Evolutionary conservation across 192 early-diverging fungal genomes (phyloP).

Genomic region (Rhizoclosmatium sp.): DNA sequence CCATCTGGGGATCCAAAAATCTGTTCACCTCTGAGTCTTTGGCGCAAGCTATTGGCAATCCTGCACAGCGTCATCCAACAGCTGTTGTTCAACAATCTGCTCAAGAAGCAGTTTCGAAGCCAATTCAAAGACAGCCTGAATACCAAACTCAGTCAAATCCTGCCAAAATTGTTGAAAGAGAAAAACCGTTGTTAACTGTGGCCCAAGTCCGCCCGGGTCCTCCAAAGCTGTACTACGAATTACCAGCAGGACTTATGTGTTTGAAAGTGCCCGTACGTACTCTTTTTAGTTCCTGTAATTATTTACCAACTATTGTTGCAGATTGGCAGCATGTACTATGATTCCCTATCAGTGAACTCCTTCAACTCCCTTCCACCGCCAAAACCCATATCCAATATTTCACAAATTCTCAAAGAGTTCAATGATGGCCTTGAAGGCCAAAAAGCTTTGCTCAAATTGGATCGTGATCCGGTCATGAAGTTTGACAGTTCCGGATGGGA

Average conservation of each 20-base stretch:
- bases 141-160: background rate
- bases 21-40: background rate
- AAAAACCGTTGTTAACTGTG: background rate
- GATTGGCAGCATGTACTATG: conserved; percentile 8
- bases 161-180: background rate
- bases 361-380: conserved; percentile 5
- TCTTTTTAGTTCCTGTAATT: background rate
- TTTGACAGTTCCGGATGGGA: background rate
- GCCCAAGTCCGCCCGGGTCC: background rate
- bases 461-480: too few relatives aligned
- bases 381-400: background rate
- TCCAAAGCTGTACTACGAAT: conserved; percentile 1
- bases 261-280: background rate
- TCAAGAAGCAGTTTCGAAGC: background rate
- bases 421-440: background rate
- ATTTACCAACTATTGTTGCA: background rate
- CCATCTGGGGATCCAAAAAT: conserved; percentile 13
- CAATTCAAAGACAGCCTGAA: background rate
- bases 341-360: background rate
- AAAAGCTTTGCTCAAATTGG: background rate
- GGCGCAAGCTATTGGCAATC: background rate
- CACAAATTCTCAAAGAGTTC: background rate
- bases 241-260: background rate
- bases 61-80: background rate
- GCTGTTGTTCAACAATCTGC: too few relatives aligned